These are phyloP conservation scores for Pseudozyma thailandica DNA, from an alignment of 1,284 basidiomycete genomes.

Conservation along the genomic window DNA sequence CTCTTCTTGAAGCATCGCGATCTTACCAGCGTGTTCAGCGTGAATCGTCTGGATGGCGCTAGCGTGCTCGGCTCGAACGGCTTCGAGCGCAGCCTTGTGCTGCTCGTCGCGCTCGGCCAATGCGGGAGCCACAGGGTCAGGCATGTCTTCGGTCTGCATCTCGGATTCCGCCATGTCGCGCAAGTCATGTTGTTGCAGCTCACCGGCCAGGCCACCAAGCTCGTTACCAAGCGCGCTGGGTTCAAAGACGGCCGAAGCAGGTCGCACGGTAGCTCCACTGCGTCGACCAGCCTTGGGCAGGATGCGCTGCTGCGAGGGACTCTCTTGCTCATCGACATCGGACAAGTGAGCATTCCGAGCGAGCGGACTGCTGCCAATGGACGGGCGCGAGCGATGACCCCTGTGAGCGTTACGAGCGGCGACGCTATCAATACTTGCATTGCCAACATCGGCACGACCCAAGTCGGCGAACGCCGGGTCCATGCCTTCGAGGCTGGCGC, in stretches of 20 bases:
- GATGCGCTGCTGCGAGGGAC: constrained; percentile 20
- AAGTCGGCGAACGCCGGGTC: constrained; percentile 57
- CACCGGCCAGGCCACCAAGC: constrained; percentile 40
- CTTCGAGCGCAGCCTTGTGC: constrained; percentile 38
- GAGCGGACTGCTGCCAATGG: constrained; percentile 54
- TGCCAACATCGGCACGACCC: constrained; percentile 26
- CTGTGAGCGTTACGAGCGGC: constrained; percentile 13
- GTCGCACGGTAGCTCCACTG: constrained; percentile 34
- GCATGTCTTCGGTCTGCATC: constrained; percentile 47
- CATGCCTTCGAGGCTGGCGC: constrained; percentile 56
- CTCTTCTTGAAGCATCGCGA: constrained; percentile 34
- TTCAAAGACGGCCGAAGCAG: constrained; percentile 42
- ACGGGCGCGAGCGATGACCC: constrained; percentile 36
- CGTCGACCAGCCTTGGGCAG: constrained; percentile 37
- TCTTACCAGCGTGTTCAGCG: constrained; percentile 30
- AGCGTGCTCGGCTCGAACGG: constrained; percentile 41
- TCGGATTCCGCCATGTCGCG: constrained; percentile 30
- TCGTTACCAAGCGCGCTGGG: constrained; percentile 55
- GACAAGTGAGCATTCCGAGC: constrained; percentile 32
- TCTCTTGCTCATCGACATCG: constrained; percentile 23
- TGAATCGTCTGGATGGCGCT: constrained; percentile 32
- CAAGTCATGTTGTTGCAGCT: constrained; percentile 19
- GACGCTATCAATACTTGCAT: constrained; percentile 33
- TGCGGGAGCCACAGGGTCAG: constrained; percentile 44
- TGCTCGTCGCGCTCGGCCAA: constrained; percentile 36